phyloP scores from a whole-genome alignment of 306 rosid genomes.

The Benincasa hispida region DNA sequence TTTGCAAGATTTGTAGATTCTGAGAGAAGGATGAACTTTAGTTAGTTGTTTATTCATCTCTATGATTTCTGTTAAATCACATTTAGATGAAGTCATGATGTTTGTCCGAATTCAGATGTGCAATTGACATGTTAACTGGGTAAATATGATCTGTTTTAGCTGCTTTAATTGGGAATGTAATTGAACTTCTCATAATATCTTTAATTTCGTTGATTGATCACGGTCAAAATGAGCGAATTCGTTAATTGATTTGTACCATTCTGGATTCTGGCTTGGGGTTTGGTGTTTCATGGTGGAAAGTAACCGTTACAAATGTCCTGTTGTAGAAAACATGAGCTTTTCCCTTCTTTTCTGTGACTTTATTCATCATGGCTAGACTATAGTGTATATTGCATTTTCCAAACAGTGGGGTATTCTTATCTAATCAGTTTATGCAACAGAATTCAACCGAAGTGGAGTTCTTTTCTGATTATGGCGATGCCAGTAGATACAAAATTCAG shows the following conservation, averaged over 20 bases:
- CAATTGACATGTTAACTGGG: neutral
- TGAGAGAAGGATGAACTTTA: neutral
- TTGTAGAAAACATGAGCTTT: neutral
- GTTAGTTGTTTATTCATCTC: neutral
- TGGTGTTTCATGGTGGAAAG: neutral
- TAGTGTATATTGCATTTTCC: neutral
- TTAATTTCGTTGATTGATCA: neutral
- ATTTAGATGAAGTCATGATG: neutral
- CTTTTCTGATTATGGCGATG: slow-evolving; percentile 87
- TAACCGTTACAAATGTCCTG: neutral
- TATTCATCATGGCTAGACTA: neutral
- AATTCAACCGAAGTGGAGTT: slow-evolving; percentile 66
- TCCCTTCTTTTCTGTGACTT: neutral
- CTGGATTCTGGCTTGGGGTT: neutral
- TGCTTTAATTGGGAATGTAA: neutral
- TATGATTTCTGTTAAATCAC: neutral
- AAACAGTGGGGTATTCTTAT: slow-evolving; percentile 6
- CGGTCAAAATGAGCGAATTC: neutral
- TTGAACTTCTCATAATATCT: neutral
- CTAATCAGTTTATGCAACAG: slow-evolving; percentile 30
- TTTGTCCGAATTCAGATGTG: neutral
- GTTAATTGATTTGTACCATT: neutral
- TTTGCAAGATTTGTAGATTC: neutral
- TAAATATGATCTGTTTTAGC: neutral
- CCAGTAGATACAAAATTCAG: slow-evolving; percentile 76